Base-by-base conservation (phyloP, 2,329 filamentous ascomycete species). In the Neofusicoccum sp. region DNA sequence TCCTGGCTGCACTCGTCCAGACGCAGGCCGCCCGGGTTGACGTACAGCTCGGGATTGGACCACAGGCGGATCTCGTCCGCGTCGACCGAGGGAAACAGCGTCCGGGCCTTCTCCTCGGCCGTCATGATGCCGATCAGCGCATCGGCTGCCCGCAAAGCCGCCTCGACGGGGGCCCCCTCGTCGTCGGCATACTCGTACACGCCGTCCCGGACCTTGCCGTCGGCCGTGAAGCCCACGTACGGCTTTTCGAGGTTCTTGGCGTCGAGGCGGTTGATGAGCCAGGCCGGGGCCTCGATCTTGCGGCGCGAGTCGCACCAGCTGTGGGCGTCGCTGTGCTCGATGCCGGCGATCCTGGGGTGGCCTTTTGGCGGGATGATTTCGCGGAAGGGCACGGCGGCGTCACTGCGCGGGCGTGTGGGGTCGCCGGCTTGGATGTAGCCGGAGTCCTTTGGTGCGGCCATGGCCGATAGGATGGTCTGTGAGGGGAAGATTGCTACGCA, bases 171-270 rank as follows among this genome's bases (percentile, higher is more conserved):
- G 20, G 41, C 62, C 1, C 59, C 54, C 31, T 62, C 60, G 47
- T 63, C 57, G 31, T 47, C 56, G 14, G 34, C 43, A 30, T 58
- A 62, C 43, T 63, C 41, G 62, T 69, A 73, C 3, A 66, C 54
- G 30, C 33, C 65, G 16, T 65, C 43, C 20, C 62, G 49, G 3
- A 69, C 60, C 20, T 24, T 61, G 81, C 88, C 89, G 64, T 91
- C 86, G 9, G 74, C 85, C 0, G 89, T 91, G 20, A 92, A 78
- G 26, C 89, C 89, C 67, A 83, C 86, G 71, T 85, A 91, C 0
- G 89, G 88, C 73, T 90, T 87, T 60, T 84, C 68, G 9, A 76
- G 63, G 60, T 71, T 70, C 47, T 67, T 69, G 73, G 75, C 68
- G 61, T 75, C 70, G 3, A 72, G 75, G 26, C 76, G 65, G 26